Evolutionary conservation across 768 basidiomycete genomes (phyloP).

Genomic region (Paxillus involutus): DNA sequence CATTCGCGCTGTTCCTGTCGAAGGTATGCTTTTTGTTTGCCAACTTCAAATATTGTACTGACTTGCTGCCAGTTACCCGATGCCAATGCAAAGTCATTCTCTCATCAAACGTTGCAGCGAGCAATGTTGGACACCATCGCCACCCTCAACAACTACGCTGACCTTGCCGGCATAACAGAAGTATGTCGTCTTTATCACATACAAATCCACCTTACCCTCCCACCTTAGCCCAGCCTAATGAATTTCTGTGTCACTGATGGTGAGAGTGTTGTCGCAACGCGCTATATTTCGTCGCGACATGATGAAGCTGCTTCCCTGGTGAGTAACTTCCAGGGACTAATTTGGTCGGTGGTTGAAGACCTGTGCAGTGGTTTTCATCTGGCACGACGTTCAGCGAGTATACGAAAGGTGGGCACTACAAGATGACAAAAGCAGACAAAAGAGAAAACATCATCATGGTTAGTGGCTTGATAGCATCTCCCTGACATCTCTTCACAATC

Average conservation of each 20-base stretch:
- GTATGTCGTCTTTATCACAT: slow-evolving; percentile 34
- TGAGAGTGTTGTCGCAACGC: slow-evolving; percentile 87
- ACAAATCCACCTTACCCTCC: slow-evolving; percentile 3
- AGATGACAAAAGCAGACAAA: slow-evolving; percentile 95
- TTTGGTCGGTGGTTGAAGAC: slow-evolving; percentile 4
- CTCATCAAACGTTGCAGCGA: slow-evolving; percentile 65
- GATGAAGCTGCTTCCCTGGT: slow-evolving; percentile 93
- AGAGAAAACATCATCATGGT: slow-evolving; percentile 95
- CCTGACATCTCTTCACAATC: slow-evolving; percentile 11
- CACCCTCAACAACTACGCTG: slow-evolving; percentile 71
- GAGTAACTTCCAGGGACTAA: slow-evolving; percentile 18
- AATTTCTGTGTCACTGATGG: slow-evolving; percentile 98
- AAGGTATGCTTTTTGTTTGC: slow-evolving; percentile 44
- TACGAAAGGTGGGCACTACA: slow-evolving; percentile 84
- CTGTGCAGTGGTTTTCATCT: slow-evolving; percentile 84
- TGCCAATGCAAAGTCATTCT: slow-evolving; percentile 73
- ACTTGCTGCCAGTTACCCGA: slow-evolving; percentile 63
- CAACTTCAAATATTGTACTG: slow-evolving; percentile 2
- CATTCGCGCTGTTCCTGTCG: slow-evolving; percentile 89
- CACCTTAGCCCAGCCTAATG: slow-evolving; percentile 74
- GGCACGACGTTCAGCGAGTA: slow-evolving; percentile 94
- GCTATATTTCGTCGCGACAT: slow-evolving; percentile 89
- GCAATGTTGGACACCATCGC: slow-evolving; percentile 91
- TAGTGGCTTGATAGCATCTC: background rate
- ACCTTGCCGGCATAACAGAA: slow-evolving; percentile 72